Evolutionary conservation across 129 eudicot genomes (phyloP), one percentile per base, ranked within the genome.

Genomic region (Erigeron canadensis): DNA sequence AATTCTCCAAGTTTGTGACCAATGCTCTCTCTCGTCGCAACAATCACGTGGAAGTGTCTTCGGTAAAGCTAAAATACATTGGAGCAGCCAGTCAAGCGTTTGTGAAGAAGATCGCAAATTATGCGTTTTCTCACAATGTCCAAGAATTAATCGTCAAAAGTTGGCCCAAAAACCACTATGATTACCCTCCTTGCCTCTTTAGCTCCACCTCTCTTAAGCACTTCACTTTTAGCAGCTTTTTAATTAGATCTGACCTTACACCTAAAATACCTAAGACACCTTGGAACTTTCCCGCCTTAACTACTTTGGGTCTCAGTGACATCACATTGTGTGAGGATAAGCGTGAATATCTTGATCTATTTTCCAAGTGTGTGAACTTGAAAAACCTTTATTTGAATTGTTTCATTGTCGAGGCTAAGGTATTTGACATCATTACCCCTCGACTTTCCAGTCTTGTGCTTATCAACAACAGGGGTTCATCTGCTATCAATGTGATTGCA

Each of bases 371-470:
- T n/a, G n/a, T n/a, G n/a, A n/a, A n/a, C n/a, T n/a, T n/a, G n/a
- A n/a, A n/a, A n/a, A n/a, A n/a, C n/a, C n/a, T n/a, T n/a, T n/a
- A n/a, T n/a, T n/a, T n/a, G n/a, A n/a, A n/a, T n/a, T n/a, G n/a
- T n/a, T n/a, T n/a, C n/a, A n/a, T n/a, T n/a, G n/a, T n/a, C n/a
- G n/a, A n/a, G n/a, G n/a, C n/a, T n/a, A n/a, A n/a, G n/a, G n/a
- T n/a, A n/a, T n/a, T n/a, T n/a, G n/a, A n/a, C 65, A 70, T 70
- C 2, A 70, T 55, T 41, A 55, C 66, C n/a, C 65, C 65, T 40
- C 54, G 54, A 38, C 73, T 69, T 23, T 69, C 63, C n/a, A 69
- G 4, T 69, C 63, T 69, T n/a, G n/a, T n/a, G n/a, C n/a, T n/a
- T n/a, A n/a, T n/a, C n/a, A n/a, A n/a, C n/a, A n/a, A n/a, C n/a